Evolutionary conservation across 2,329 filamentous ascomycete species (phyloP).

Genomic region (Penicillium fuscoglaucum): DNA sequence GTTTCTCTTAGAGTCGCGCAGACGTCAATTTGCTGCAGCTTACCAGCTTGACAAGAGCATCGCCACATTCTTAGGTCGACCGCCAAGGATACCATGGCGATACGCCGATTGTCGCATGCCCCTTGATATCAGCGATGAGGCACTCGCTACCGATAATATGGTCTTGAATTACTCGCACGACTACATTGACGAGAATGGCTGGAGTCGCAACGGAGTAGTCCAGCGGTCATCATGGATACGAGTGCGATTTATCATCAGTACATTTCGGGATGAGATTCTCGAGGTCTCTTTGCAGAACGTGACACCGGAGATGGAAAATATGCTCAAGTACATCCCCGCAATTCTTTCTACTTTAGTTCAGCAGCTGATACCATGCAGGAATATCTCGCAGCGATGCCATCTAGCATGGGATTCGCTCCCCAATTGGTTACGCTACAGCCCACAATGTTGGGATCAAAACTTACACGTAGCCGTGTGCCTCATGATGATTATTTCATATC

Average conservation of each 20-base stretch:
- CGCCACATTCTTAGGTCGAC: conserved; percentile 31
- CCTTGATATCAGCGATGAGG: conserved; percentile 28
- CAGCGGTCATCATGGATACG: conserved; percentile 29
- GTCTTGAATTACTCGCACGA: conserved; percentile 7
- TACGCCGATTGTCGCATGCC: conserved; percentile 27
- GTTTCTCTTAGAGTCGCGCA: conserved; percentile 27
- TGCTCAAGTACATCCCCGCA: conserved; percentile 11
- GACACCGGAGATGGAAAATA: conserved; percentile 15
- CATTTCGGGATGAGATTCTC: conserved; percentile 30
- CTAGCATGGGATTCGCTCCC: conserved; percentile 26
- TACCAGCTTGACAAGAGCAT: conserved; percentile 34
- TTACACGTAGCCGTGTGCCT: conserved; percentile 30
- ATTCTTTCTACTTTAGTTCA: neutral
- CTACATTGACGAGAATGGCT: conserved; percentile 22
- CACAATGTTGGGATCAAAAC: conserved; percentile 19
- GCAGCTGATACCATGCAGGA: conserved; percentile 9
- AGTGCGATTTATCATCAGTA: conserved; percentile 27
- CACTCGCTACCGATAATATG: conserved; percentile 12
- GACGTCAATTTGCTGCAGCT: conserved; percentile 28
- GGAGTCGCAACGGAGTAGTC: conserved; percentile 19
- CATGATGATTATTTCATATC: conserved; percentile 33
- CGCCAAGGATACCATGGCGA: conserved; percentile 27
- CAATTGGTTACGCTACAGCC: conserved; percentile 23
- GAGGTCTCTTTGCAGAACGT: conserved; percentile 25
- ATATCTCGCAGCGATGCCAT: conserved; percentile 26